Evolutionary conservation across 129 eudicot species (phyloP).

Genomic region (Dittrichia graveolens): DNA sequence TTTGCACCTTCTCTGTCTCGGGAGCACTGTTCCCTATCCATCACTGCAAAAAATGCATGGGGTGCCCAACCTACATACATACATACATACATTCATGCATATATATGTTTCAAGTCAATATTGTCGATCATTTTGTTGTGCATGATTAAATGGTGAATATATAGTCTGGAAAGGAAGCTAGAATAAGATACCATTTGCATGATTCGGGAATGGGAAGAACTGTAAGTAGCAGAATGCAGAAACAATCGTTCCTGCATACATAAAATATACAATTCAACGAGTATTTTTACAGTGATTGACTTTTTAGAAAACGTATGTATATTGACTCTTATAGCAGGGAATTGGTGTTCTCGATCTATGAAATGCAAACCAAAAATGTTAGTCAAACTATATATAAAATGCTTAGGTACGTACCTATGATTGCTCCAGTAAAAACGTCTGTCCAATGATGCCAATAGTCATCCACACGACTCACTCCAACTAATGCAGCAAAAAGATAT

Average conservation of each 20-base stretch:
- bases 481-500: conserved; percentile 52
- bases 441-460: conserved; percentile 83
- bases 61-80: conserved; percentile 37
- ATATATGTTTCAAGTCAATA: conserved; percentile 10
- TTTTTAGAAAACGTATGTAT: too few relatives aligned
- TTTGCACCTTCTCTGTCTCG: conserved; percentile 13
- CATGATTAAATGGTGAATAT: neutral
- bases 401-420: conserved; percentile 54
- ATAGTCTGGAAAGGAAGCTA: neutral
- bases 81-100: neutral
- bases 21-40: conserved; percentile 32
- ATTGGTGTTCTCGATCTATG: too few relatives aligned
- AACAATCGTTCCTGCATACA: conserved; percentile 40
- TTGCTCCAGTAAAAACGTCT: conserved; percentile 55
- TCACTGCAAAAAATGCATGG: conserved; percentile 25
- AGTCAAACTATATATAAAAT: neutral
- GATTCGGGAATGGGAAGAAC: conserved; percentile 59
- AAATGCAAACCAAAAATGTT: too few relatives aligned
- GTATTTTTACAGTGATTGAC: too few relatives aligned
- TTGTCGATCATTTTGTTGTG: neutral
- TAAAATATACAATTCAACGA: neutral
- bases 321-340: too few relatives aligned
- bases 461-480: conserved; percentile 66
- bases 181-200: conserved; percentile 31
- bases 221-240: conserved; percentile 54